Evolutionary conservation across 2,329 filamentous ascomycete species (phyloP), one percentile per base, ranked within the genome.

Genomic region (Nemania diffusa): DNA sequence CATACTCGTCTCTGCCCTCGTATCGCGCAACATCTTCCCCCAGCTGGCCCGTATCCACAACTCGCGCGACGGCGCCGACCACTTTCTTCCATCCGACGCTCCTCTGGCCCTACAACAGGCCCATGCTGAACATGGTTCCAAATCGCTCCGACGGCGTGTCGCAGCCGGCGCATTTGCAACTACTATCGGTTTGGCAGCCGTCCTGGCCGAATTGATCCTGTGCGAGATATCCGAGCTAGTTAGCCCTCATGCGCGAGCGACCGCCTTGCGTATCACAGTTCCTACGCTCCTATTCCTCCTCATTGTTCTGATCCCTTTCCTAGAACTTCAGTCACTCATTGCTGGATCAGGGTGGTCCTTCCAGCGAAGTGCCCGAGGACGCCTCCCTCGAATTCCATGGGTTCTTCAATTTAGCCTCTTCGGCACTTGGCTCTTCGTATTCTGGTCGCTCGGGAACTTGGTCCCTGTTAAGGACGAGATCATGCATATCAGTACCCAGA

Each of bases 211-310:
- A 79, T 81, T 97, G 71, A 92, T 97, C 52, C 85, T 97, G 8
- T 93, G 92, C 73, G 93, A 97, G 79, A 92, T 97, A 50, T 89
- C 92, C 27, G 92, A 93, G 74, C 84, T 91, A 5, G 85, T 93
- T n/a, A 86, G 90, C 70, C 85, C 89, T 6, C 82, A 83, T 34
- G 92, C 92, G 13, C 85, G 93, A 66, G 87, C 86, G 24, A 76
- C 91, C 29, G 92, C 91, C 24, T 83, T 97, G 71, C 85, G 88
- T 64, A 79, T 91, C 32, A 93, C 91, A 0, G 87, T 97, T 27
- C 88, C 90, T 6, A 87, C 88, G 22, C 82, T 97, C 48, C 81
- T 97, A 29, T 85, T 93, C 44, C 80, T 94, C 69, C 85, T 96
- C 27, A 86, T 97, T 29, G 82, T 92, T 15, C 82, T 93, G 7